Base-by-base conservation (phyloP, 352 stramenopile genomes). In the Globisporangium cylindrosporum region DNA sequence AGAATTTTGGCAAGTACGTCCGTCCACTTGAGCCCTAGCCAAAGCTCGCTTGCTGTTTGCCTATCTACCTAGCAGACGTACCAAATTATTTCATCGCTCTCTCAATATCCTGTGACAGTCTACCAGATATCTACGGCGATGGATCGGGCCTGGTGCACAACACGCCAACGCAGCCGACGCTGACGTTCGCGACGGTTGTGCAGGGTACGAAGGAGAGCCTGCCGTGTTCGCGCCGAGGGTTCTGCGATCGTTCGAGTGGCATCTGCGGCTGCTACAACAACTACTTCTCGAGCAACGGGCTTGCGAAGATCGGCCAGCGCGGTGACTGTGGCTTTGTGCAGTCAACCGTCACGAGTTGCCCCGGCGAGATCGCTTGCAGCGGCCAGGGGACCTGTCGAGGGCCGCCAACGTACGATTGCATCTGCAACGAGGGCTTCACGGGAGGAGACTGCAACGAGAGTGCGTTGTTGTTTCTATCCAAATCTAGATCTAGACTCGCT, bases 241-340 rank as follows among this genome's bases (percentile, higher is more conserved):
- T 72, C 9, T 98, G 94, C 69, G 90, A 98, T 68, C 73, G 67
- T 34, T 69, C 69, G 7, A 82, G 74, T 7, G 81, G 91, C 48
- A 73, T 94, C 29, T 98, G 94, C 71, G 64, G 61, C 1, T 98
- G 94, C 74, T 97, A 92, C 74, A 51, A 55, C 10, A 90, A 86
- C 62, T 98, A 91, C 51, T 95, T 94, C 63, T 93, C 83, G 14
- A 91, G 86, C 72, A 82, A 93, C 57, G 89, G 88, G 2, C 82
- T 90, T 41, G 93, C 83, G 29, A 82, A 74, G 24, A 89, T 92
- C 43, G 93, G 94, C 3, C 82, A 84, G 68, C 81, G 93, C 20
- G 95, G 94, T 18, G 95, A 99, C 80, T 98, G 96, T 68, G 96
- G 95, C 5, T 94, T 85, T 68, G 83, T 92, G 68, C 74, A 69